A percentile compares a stretch with the other conserved stretches of the same genome.
phyloP scores from a whole-genome alignment of 139 green algal genomes.

The Tetratostichococcus sp. region DNA sequence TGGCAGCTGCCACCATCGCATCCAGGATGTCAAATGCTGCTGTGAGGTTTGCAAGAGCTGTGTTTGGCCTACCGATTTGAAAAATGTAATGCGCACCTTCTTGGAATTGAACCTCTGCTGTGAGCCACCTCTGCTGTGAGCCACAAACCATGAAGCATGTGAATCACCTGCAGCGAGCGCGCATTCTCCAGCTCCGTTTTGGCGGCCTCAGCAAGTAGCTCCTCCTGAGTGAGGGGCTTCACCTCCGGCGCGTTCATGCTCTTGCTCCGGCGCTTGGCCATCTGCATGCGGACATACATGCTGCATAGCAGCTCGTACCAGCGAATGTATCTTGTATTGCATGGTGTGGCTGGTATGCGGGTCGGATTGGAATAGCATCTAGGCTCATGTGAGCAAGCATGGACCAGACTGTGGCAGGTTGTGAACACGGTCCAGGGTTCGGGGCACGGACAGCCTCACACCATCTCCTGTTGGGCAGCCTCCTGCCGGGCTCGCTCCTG shows the following conservation, averaged over 20 bases:
- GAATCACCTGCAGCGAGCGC: constrained; percentile 45
- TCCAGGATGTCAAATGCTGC: too few species aligned
- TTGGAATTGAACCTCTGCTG: too few species aligned
- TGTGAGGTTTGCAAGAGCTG: too few species aligned
- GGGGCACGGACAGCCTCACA: neutral
- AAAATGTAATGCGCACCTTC: too few species aligned
- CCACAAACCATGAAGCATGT: neutral
- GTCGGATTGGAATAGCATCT: neutral
- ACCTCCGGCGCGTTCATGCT: neutral
- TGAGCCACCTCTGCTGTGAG: too few species aligned
- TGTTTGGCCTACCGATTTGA: too few species aligned
- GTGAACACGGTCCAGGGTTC: neutral
- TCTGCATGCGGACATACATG: neutral
- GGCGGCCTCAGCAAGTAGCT: constrained; percentile 84
- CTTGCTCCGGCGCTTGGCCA: neutral
- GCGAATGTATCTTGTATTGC: too few species aligned
- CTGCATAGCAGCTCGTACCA: neutral
- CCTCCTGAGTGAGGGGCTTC: constrained; percentile 60
- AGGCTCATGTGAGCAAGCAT: too few species aligned
- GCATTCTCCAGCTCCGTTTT: constrained; percentile 80
- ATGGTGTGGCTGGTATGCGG: too few species aligned
- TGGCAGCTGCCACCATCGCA: too few species aligned
- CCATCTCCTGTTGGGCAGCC: neutral
- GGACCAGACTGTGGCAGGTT: too few species aligned
- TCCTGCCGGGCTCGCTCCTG: constrained; percentile 26